Evolutionary conservation across 2,329 filamentous ascomycete species (phyloP).

Genomic region (Penicillium nordicum): DNA sequence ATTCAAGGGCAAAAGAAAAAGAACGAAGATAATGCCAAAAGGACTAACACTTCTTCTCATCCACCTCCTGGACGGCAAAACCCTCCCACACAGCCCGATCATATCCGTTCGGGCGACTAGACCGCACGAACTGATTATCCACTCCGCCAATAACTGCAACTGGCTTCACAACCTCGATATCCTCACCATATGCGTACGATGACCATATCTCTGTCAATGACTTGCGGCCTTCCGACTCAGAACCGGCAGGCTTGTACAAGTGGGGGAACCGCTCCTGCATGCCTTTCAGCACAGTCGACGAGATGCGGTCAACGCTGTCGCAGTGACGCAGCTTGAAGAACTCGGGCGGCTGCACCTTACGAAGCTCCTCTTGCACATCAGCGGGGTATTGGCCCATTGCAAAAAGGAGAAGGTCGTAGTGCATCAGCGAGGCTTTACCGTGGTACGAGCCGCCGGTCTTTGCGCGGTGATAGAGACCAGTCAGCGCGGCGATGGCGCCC

Average conservation of each 20-base stretch:
- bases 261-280: slow-evolving; percentile 54
- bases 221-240: slow-evolving; percentile 29
- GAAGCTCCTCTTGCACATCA: slow-evolving; percentile 52
- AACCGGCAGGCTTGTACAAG: slow-evolving; percentile 44
- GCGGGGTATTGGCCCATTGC: slow-evolving; percentile 57
- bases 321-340: slow-evolving; percentile 59
- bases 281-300: slow-evolving; percentile 55
- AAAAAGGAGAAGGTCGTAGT: slow-evolving; percentile 66
- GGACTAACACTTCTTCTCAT: slow-evolving; percentile 24
- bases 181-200: slow-evolving; percentile 41
- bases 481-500: slow-evolving; percentile 64
- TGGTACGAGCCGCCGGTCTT: slow-evolving; percentile 64
- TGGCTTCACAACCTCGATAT: slow-evolving; percentile 50
- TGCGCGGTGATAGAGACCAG: slow-evolving; percentile 61
- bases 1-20: neutral
- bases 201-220: slow-evolving; percentile 52
- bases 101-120: slow-evolving; percentile 52
- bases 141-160: slow-evolving; percentile 47
- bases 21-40: neutral
- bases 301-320: slow-evolving; percentile 64
- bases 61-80: slow-evolving; percentile 26
- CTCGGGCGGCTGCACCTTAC: slow-evolving; percentile 48
- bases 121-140: slow-evolving; percentile 49
- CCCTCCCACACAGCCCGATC: slow-evolving; percentile 50
- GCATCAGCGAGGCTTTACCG: slow-evolving; percentile 61